These are phyloP conservation scores for Naganishia antarctica DNA, from an alignment of 768 basidiomycete genomes.

Conservation along the genomic window DNA sequence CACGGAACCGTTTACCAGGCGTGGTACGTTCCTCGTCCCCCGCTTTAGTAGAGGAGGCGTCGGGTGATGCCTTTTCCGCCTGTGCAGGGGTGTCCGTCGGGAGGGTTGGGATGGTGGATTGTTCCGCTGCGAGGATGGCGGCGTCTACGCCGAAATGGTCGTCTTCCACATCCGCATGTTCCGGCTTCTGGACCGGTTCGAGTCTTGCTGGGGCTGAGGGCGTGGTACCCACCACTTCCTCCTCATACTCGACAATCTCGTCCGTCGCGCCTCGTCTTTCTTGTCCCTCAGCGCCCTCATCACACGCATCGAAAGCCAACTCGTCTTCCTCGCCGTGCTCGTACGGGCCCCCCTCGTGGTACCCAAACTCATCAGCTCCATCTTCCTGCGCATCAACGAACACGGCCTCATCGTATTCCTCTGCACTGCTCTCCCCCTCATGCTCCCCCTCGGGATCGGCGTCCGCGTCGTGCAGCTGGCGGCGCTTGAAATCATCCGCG, in stretches of 20 bases:
- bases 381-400: conserved; percentile 34
- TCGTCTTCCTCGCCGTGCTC: conserved; percentile 11
- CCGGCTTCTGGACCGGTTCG: no score
- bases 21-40: not conserved
- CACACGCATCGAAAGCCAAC: not conserved
- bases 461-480: conserved; percentile 17
- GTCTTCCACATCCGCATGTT: not conserved
- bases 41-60: not conserved
- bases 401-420: conserved; percentile 23
- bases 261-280: not conserved
- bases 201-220: no score
- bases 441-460: conserved; percentile 27
- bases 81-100: no score
- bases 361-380: not conserved
- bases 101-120: no score
- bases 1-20: not conserved
- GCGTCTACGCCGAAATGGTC: conserved; percentile 18
- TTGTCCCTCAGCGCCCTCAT: not conserved
- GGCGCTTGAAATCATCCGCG: conserved; percentile 4
- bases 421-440: conserved; percentile 11
- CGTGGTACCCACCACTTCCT: not conserved
- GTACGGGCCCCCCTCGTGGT: conserved; percentile 1
- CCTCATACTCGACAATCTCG: conserved; percentile 13
- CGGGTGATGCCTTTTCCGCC: not conserved
- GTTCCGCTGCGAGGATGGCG: conserved; percentile 3